These are phyloP conservation scores for Dioscorea dumetorum DNA, from an alignment of 106 monocot species.

Conservation along the genomic window DNA sequence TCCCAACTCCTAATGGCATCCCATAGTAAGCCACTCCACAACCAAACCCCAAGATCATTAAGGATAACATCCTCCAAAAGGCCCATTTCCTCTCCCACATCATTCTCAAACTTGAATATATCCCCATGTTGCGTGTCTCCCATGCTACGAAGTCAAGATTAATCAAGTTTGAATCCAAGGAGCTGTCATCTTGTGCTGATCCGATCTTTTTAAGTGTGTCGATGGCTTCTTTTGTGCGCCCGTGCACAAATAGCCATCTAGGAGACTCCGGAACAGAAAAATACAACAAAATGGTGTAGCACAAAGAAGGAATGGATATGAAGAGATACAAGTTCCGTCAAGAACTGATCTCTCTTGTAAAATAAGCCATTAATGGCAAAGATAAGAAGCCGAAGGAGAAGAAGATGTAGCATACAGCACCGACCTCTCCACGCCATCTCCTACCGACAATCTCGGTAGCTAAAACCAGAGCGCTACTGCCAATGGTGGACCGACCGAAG, in stretches of 20 bases:
- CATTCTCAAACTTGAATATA: too few species aligned
- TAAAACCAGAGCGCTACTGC: constrained; percentile 22
- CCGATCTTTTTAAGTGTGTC: neutral
- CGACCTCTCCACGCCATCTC: constrained; percentile 16
- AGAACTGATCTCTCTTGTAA: constrained; percentile 1
- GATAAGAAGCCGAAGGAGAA: constrained; percentile 25
- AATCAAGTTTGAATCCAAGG: neutral
- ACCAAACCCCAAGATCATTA: too few species aligned
- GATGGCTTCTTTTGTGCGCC: neutral
- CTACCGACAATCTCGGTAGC: constrained; percentile 16
- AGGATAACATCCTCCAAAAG: too few species aligned
- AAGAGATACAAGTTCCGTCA: constrained; percentile 29
- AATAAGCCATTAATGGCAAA: constrained; percentile 27
- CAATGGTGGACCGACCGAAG: constrained; percentile 17
- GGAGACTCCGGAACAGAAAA: constrained; percentile 21
- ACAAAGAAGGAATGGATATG: constrained; percentile 15
- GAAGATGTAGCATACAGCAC: constrained; percentile 16
- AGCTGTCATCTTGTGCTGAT: neutral
- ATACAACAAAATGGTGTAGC: constrained; percentile 14
- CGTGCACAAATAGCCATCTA: constrained; percentile 19
- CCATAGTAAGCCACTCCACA: too few species aligned
- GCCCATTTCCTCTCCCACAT: too few species aligned
- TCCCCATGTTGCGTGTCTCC: too few species aligned
- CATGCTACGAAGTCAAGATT: too few species aligned
- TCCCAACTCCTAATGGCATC: too few species aligned